Conservation (phyloP, 257 asterid species). For the Solanum infundibuliforme region DNA sequence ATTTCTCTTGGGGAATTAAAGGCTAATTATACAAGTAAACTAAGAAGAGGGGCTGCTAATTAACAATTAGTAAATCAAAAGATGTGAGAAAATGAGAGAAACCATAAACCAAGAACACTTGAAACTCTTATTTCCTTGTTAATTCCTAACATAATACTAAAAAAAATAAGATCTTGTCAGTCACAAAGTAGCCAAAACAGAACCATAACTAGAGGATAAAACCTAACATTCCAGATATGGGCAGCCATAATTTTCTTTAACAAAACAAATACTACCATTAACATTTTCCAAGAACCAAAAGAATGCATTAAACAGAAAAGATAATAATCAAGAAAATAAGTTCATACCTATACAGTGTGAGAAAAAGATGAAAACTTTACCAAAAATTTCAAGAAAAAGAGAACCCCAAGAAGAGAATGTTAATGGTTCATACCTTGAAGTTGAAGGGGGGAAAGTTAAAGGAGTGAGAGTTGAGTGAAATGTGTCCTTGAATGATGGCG, state of each 20-base stretch:
- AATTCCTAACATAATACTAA: not conserved
- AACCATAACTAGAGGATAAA: not conserved
- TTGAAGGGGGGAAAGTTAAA: not conserved
- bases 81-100: not conserved
- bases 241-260: not conserved
- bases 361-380: not conserved
- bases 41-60: not conserved
- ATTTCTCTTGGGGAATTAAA: not conserved
- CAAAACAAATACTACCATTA: not conserved
- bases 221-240: not conserved
- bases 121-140: not conserved
- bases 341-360: not conserved
- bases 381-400: conserved; percentile 13
- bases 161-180: not conserved
- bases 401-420: conserved; percentile 13
- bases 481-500: conserved; percentile 31
- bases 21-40: not conserved
- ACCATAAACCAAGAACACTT: not conserved
- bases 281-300: not conserved
- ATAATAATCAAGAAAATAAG: not conserved
- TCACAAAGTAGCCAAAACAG: not conserved
- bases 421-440: conserved; percentile 4
- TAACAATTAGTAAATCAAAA: not conserved
- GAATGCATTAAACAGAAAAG: not conserved
- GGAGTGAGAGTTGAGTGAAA: not conserved